Evolutionary conservation across 768 basidiomycete species (phyloP).

Genomic region (Erythrobasidium yunnanense): DNA sequence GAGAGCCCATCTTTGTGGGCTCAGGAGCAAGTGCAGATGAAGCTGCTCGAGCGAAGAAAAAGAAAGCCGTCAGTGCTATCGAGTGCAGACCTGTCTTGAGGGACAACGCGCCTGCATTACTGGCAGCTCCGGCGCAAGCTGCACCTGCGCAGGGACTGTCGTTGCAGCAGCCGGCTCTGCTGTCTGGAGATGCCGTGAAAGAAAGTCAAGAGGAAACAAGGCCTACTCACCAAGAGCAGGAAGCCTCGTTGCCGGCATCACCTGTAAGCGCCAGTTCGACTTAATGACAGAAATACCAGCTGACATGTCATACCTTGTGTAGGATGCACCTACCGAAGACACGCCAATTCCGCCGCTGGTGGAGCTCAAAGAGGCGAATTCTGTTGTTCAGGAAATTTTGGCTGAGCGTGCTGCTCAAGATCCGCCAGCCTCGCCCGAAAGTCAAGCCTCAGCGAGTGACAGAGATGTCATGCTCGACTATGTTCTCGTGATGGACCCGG

Average conservation of each 20-base stretch:
- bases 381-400: neutral
- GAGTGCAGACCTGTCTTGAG: conserved; percentile 20
- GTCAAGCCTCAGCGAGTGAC: neutral
- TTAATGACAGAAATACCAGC: too few relatives aligned
- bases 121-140: too few relatives aligned
- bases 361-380: neutral
- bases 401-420: neutral
- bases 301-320: too few relatives aligned
- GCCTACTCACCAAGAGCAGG: neutral
- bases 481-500: neutral
- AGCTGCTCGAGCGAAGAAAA: neutral
- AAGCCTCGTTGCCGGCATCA: too few relatives aligned
- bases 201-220: neutral
- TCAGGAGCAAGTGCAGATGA: neutral
- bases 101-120: neutral
- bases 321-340: too few relatives aligned
- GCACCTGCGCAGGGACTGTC: too few relatives aligned
- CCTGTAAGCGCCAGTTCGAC: too few relatives aligned
- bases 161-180: too few relatives aligned
- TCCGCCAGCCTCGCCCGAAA: neutral
- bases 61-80: conserved; percentile 10
- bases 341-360: too few relatives aligned
- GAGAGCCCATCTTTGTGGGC: conserved; percentile 66
- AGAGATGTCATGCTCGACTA: neutral
- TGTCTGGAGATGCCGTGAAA: neutral